A percentile compares a stretch with the other conserved stretches of the same genome.
Conservation (phyloP, 805 yeast species). For the Candida vaughaniae region DNA sequence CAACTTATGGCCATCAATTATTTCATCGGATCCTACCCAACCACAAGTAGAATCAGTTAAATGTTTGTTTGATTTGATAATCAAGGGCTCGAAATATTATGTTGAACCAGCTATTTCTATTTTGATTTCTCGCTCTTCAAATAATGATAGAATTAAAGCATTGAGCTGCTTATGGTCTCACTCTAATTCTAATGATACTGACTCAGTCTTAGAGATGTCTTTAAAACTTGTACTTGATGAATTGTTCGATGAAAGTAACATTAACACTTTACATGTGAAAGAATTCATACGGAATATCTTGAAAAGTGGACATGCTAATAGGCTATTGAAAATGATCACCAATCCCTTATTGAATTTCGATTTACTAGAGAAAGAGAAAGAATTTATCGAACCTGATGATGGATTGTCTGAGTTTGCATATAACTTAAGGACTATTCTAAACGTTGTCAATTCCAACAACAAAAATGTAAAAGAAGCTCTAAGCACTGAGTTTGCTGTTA, state of each 20-base stretch:
- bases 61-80: slow-evolving; percentile 59
- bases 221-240: slow-evolving; percentile 69
- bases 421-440: slow-evolving; percentile 51
- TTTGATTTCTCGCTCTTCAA: slow-evolving; percentile 43
- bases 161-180: slow-evolving; percentile 76
- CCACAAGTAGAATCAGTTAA: slow-evolving; percentile 72
- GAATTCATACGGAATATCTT: slow-evolving; percentile 15
- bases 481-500: slow-evolving; percentile 57
- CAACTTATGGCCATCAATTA: slow-evolving; percentile 56
- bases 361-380: slow-evolving; percentile 29
- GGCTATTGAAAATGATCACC: slow-evolving; percentile 59
- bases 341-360: slow-evolving; percentile 49
- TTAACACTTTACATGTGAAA: slow-evolving; percentile 10
- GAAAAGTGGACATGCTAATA: slow-evolving; percentile 54
- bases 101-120: slow-evolving; percentile 74
- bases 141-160: slow-evolving; percentile 45
- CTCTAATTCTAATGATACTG: slow-evolving; percentile 52
- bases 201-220: slow-evolving; percentile 56
- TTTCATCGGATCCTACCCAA: slow-evolving; percentile 45
- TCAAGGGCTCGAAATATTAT: slow-evolving; percentile 49
- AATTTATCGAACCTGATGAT: slow-evolving; percentile 40
- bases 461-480: slow-evolving; percentile 47
- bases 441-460: slow-evolving; percentile 49
- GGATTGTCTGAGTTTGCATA: slow-evolving; percentile 68
- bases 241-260: slow-evolving; percentile 26